A percentile compares a stretch with the other conserved stretches of the same genome.
These are phyloP conservation scores for Phytophthora pluvialis DNA, from an alignment of 352 stramenopile genomes.

Conservation along the genomic window DNA sequence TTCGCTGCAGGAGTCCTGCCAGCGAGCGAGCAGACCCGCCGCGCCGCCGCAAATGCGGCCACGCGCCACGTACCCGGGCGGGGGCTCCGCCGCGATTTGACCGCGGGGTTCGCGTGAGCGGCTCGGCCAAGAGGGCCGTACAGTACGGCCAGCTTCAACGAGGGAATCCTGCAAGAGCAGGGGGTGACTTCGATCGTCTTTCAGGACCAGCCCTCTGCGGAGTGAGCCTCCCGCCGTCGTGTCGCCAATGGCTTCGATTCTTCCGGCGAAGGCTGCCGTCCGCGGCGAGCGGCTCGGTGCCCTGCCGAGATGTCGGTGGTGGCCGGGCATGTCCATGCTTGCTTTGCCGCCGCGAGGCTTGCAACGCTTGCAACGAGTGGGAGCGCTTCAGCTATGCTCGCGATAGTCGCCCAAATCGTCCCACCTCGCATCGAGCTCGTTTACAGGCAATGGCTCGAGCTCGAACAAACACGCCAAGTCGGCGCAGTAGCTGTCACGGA, in stretches of 20 bases:
- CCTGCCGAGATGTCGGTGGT: background rate
- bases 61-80: background rate
- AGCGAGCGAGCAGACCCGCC: too few relatives aligned
- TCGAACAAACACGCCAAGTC: background rate
- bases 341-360: background rate
- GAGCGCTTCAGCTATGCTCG: conserved; percentile 30
- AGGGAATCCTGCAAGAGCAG: conserved; percentile 26
- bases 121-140: conserved; percentile 9
- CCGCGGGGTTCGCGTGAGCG: background rate
- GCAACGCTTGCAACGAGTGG: conserved; percentile 4
- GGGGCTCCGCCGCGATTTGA: conserved; percentile 23
- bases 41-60: too few relatives aligned
- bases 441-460: conserved; percentile 11
- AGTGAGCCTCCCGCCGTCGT: conserved; percentile 29
- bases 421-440: conserved; percentile 22
- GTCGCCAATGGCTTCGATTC: conserved; percentile 35
- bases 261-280: too few relatives aligned
- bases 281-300: too few relatives aligned
- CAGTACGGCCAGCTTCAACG: conserved; percentile 36
- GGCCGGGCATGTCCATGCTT: background rate
- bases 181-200: too few relatives aligned
- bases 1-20: too few relatives aligned
- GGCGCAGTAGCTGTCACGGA: conserved; percentile 12
- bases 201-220: conserved; percentile 21
- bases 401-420: conserved; percentile 33